Percentiles rank a stretch among this genome's conserved stretches.
phyloP scores from a whole-genome alignment of 1,284 basidiomycete species.

The Porodaedalea pini region DNA sequence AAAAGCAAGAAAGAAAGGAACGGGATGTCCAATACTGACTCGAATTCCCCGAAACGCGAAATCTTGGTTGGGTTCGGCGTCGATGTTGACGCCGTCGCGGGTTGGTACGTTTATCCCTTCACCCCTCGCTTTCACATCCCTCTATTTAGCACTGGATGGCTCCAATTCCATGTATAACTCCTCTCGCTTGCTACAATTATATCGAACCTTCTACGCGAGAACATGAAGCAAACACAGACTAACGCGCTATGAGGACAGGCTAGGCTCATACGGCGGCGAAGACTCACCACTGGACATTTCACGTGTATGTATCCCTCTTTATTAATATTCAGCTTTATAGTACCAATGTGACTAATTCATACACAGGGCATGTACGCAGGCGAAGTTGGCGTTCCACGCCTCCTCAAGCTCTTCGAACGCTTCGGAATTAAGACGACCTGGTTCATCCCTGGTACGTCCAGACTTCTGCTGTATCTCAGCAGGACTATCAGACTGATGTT shows the following conservation, averaged over 20 bases:
- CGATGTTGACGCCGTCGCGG: conserved; percentile 63
- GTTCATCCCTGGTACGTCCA: conserved; percentile 62
- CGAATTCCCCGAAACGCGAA: conserved; percentile 13
- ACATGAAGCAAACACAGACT: too few relatives aligned
- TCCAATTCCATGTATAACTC: not conserved
- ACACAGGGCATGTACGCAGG: conserved; percentile 65
- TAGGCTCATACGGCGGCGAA: conserved; percentile 68
- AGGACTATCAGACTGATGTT: not conserved
- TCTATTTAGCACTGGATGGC: too few relatives aligned
- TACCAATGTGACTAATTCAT: not conserved
- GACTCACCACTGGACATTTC: conserved; percentile 65
- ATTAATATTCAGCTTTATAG: not conserved
- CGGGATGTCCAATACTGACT: not conserved
- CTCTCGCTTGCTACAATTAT: too few relatives aligned
- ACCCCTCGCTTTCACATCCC: too few relatives aligned
- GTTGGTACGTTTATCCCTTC: conserved; percentile 42
- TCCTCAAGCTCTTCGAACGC: conserved; percentile 72
- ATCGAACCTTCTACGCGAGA: too few relatives aligned
- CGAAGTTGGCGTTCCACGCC: conserved; percentile 65
- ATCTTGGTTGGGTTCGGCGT: conserved; percentile 53
- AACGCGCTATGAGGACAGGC: conserved; percentile 35
- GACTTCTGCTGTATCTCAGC: not conserved
- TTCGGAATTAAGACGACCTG: conserved; percentile 65
- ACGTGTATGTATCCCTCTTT: conserved; percentile 35
- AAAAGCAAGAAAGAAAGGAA: too few relatives aligned